Conservation (phyloP, 441 rosid species). For the Pelargonium myrrhifolium region DNA sequence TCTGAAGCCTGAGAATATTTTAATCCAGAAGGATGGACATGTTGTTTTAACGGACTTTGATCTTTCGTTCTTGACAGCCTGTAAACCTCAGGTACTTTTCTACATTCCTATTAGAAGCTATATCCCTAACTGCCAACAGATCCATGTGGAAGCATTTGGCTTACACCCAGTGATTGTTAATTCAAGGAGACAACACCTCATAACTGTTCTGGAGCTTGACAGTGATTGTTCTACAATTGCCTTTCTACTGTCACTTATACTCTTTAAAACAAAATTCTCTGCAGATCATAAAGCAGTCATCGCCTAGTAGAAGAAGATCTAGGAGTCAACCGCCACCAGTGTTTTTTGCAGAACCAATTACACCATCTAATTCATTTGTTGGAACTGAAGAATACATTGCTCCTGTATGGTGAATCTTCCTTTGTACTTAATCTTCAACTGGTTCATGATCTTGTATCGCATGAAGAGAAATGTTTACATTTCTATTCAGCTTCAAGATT, state of each 20-base stretch:
- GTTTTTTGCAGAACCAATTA: conserved; percentile 74
- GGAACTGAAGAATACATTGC: conserved; percentile 99
- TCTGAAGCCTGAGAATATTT: conserved; percentile 90
- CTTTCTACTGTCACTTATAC: no score
- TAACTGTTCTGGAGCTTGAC: conserved; percentile 2
- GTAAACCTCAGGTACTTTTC: conserved; percentile 62
- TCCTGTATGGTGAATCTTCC: conserved; percentile 51
- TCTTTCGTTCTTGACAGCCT: conserved; percentile 72
- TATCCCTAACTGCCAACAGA: conserved; percentile 3
- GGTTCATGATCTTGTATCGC: conserved; percentile 2
- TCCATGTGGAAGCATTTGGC: neutral
- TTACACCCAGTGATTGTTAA: neutral
- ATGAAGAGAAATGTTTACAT: neutral
- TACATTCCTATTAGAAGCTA: conserved; percentile 9
- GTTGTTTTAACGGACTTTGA: conserved; percentile 80
- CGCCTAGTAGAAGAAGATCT: conserved; percentile 56
- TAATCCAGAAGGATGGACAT: conserved; percentile 83
- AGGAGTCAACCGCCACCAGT: conserved; percentile 64
- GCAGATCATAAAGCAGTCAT: conserved; percentile 59
- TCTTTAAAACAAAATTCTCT: neutral
- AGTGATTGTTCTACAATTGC: neutral
- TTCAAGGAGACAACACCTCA: neutral
- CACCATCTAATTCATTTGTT: conserved; percentile 85
- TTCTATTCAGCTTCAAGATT: no score
- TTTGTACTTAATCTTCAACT: conserved; percentile 6